Evolutionary conservation across 1,139 yeast genomes (phyloP).

Genomic region (Protomyces inouyei): DNA sequence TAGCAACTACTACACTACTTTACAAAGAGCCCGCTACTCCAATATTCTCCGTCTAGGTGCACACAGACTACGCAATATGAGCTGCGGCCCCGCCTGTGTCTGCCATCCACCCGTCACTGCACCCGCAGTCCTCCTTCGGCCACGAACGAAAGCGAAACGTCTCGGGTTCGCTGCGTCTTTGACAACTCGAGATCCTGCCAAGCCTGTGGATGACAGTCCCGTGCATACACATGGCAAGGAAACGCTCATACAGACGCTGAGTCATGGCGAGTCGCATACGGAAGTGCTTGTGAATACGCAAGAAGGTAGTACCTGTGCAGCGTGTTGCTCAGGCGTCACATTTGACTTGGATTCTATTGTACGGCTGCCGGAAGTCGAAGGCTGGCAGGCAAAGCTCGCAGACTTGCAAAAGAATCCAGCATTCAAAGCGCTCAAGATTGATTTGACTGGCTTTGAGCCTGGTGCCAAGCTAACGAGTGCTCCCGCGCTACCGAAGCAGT

Average conservation of each 20-base stretch:
- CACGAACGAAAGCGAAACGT: constrained; percentile 15
- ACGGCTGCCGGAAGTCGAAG: neutral
- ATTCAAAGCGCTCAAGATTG: constrained; percentile 1
- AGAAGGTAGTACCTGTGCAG: constrained; percentile 15
- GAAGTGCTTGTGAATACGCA: constrained; percentile 6
- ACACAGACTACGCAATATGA: neutral
- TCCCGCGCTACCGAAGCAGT: constrained; percentile 10
- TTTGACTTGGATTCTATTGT: constrained; percentile 16
- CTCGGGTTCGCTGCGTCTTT: constrained; percentile 12
- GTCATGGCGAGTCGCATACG: constrained; percentile 7
- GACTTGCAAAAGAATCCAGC: neutral
- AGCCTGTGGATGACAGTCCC: neutral
- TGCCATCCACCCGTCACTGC: constrained; percentile 15
- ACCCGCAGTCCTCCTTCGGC: constrained; percentile 21
- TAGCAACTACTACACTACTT: neutral
- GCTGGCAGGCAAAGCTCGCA: neutral
- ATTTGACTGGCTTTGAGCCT: constrained; percentile 12
- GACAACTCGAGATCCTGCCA: constrained; percentile 13
- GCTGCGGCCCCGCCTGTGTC: constrained; percentile 26
- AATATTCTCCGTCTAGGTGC: neutral
- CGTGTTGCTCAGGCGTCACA: constrained; percentile 23
- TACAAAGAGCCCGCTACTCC: neutral
- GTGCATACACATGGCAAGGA: neutral
- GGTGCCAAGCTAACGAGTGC: constrained; percentile 16
- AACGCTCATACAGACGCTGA: constrained; percentile 5